These are phyloP conservation scores for Ceratocystis smalleyi DNA, from an alignment of 2,329 filamentous ascomycete genomes.

Conservation along the genomic window DNA sequence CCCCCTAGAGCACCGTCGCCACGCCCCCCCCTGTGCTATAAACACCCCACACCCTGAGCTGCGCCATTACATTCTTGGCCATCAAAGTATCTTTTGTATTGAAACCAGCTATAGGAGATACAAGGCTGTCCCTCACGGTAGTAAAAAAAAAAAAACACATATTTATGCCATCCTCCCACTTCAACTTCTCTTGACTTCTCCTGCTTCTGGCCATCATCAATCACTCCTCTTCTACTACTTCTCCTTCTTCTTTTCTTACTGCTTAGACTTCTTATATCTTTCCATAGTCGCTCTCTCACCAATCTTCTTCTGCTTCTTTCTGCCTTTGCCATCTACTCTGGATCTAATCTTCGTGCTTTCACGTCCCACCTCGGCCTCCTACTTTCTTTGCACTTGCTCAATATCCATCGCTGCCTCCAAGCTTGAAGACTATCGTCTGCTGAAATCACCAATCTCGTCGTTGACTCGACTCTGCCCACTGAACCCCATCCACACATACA, in stretches of 20 bases:
- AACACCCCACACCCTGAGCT: not conserved
- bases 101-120: not conserved
- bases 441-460: conserved; percentile 2
- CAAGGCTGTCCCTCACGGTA: not conserved
- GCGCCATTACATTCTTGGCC: not conserved
- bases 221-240: not conserved
- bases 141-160: conserved; percentile 14
- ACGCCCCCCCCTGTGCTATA: not conserved
- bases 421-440: not conserved
- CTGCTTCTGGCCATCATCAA: not conserved
- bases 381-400: not conserved
- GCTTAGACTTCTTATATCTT: not conserved
- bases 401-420: not conserved
- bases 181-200: not conserved
- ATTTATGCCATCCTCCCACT: conserved; percentile 8
- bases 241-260: not conserved
- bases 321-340: not conserved
- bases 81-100: not conserved
- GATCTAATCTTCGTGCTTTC: conserved; percentile 3
- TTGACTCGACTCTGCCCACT: not conserved
- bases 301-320: not conserved
- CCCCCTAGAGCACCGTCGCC: not conserved
- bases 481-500: not conserved
- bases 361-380: not conserved
- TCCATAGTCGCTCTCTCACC: not conserved